Conservation (phyloP, 495 filamentous ascomycete species). For the Penicillium argentinense region DNA sequence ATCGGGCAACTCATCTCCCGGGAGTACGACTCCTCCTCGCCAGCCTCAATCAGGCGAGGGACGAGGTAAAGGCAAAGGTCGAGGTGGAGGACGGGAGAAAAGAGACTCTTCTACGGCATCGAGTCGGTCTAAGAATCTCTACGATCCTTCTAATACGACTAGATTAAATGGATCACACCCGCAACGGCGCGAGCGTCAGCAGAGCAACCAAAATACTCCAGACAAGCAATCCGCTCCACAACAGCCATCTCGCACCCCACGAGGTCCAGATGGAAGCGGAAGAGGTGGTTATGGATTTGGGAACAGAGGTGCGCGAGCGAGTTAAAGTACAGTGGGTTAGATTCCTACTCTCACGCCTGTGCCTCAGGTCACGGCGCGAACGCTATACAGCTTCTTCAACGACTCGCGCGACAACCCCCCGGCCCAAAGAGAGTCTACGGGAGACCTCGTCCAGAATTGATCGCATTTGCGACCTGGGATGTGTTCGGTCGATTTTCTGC, state of each 20-base stretch:
- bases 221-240: constrained; percentile 48
- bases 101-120: constrained; percentile 49
- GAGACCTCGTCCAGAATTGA: constrained; percentile 55
- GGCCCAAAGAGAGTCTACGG: constrained; percentile 29
- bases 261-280: constrained; percentile 73
- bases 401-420: neutral
- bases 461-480: constrained; percentile 57
- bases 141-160: constrained; percentile 68
- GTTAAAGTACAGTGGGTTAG: constrained; percentile 24
- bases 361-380: neutral
- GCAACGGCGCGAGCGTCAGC: constrained; percentile 49
- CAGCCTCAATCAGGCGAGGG: constrained; percentile 35
- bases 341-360: neutral
- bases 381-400: neutral
- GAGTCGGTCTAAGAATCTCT: constrained; percentile 55
- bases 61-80: constrained; percentile 39
- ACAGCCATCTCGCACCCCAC: constrained; percentile 65
- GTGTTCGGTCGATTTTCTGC: constrained; percentile 62
- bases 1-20: constrained; percentile 56
- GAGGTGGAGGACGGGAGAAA: constrained; percentile 43
- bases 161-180: constrained; percentile 57
- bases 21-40: constrained; percentile 64
- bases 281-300: constrained; percentile 70
- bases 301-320: constrained; percentile 45
- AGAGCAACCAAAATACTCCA: constrained; percentile 35